Evolutionary conservation across 2,329 filamentous ascomycete species (phyloP).

Genomic region (Juglanconis sp.): DNA sequence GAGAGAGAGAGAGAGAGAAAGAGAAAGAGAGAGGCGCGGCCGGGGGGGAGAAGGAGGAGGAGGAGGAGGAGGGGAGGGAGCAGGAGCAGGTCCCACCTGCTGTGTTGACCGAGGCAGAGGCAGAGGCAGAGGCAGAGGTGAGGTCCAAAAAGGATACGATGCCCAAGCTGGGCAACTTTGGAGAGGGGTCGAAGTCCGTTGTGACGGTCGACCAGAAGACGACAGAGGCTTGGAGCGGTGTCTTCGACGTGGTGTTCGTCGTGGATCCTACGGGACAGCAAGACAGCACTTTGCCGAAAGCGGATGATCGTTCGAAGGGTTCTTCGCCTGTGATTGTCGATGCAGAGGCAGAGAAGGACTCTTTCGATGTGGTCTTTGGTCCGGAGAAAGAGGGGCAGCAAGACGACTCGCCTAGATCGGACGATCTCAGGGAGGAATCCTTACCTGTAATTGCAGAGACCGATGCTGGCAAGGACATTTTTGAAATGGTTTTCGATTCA

Average conservation of each 20-base stretch:
- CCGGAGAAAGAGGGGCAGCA: background rate
- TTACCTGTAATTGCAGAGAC: background rate
- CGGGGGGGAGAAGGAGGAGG: no score
- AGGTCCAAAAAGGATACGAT: background rate
- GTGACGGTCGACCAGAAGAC: background rate
- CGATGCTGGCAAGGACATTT: background rate
- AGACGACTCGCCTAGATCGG: no score
- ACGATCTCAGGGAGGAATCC: background rate
- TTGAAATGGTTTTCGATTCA: background rate
- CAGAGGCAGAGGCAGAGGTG: background rate
- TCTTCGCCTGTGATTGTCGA: background rate
- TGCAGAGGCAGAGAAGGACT: background rate
- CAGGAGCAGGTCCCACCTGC: no score
- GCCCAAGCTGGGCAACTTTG: background rate
- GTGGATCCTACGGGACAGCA: constrained; percentile 10
- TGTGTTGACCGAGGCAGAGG: no score
- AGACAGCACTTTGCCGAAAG: background rate
- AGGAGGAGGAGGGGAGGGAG: no score
- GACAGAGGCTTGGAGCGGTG: background rate
- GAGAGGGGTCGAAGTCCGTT: background rate
- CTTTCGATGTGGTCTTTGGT: background rate
- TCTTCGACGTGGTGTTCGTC: background rate
- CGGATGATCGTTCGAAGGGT: background rate
- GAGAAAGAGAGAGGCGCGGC: no score
- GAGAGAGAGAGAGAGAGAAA: no score